Percentiles rank a stretch among this genome's conserved stretches.
These are phyloP conservation scores for Colletotrichum horii DNA, from an alignment of 2,329 filamentous ascomycete genomes.

Conservation along the genomic window DNA sequence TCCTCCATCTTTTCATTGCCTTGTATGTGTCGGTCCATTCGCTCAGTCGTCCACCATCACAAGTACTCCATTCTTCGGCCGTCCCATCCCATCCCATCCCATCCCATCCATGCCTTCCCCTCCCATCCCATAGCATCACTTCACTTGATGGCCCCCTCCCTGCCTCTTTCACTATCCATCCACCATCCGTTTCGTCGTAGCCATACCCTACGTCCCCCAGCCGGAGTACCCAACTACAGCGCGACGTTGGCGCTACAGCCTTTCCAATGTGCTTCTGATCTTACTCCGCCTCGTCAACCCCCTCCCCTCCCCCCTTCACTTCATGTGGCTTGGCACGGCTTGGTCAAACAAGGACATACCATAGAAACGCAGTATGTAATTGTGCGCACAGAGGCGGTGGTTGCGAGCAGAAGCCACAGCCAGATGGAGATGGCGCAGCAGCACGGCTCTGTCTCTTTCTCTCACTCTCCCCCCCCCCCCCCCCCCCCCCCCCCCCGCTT, in stretches of 20 bases:
- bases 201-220: neutral
- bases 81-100: too few species aligned
- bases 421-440: neutral
- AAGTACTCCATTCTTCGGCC: too few species aligned
- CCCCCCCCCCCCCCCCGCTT: too few species aligned
- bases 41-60: too few species aligned
- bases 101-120: too few species aligned
- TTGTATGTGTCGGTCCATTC: too few species aligned
- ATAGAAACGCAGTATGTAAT: neutral
- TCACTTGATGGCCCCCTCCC: neutral
- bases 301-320: neutral
- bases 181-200: too few species aligned
- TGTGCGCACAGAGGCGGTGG: neutral
- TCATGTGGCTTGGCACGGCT: neutral
- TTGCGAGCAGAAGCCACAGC: neutral
- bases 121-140: neutral
- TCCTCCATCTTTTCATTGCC: too few species aligned
- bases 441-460: neutral
- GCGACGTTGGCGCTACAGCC: neutral
- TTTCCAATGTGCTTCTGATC: neutral
- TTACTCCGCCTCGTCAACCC: neutral
- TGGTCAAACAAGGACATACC: neutral
- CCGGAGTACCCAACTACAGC: neutral
- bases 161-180: neutral
- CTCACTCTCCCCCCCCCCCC: too few species aligned